Base-by-base conservation (phyloP, 176 grass and related monocot genomes). In the Dendrocalamus sinicus region DNA sequence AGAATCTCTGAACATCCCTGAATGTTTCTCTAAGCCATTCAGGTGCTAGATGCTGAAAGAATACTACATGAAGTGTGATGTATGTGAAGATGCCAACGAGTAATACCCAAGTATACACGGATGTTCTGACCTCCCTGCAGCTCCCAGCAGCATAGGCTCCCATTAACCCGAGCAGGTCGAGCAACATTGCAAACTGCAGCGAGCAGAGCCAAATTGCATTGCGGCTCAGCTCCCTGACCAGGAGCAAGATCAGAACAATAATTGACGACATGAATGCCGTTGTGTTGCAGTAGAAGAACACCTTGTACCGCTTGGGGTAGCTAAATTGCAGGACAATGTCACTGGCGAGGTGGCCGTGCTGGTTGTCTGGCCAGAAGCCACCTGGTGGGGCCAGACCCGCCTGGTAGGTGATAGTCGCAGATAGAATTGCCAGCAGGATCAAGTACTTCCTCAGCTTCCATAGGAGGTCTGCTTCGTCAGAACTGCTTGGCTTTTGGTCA, bases 281-380 rank as follows among this genome's bases (percentile, higher is more conserved):
- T 35, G 32, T 35, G 32, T 35, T 35, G 32, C 32, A 35, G 32
- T 35, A 35, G 32, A 35, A 35, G 3, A 35, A 35, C 32, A 35
- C 76, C 35, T 80, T 66, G 17, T 89, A 89, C 48, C 87, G 12
- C 37, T 79, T 72, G 1, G 47, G 59, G 19, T 89, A 89, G 51
- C 17, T 85, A 47, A 61, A 72, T 73, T 67, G 60, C 24, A 89
- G 60, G 37, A 90, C 51, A 71, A 78, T 77, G 35, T 53, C 52
- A 66, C 85, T 81, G 24, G 91, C 91, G 6, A 70, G 22, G 58
- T 90, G 88, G 58, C 43, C 50, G 12, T 82, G 26, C 6, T 14
- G 9, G 65, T 90, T 87, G 35, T 93, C 91, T 67, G 77, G 88
- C 91, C 84, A 93, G 32, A 93, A 75, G 35, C 91, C 91, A 0